phyloP scores from a whole-genome alignment of 306 rosid species.

The Arachis stenosperma region DNA sequence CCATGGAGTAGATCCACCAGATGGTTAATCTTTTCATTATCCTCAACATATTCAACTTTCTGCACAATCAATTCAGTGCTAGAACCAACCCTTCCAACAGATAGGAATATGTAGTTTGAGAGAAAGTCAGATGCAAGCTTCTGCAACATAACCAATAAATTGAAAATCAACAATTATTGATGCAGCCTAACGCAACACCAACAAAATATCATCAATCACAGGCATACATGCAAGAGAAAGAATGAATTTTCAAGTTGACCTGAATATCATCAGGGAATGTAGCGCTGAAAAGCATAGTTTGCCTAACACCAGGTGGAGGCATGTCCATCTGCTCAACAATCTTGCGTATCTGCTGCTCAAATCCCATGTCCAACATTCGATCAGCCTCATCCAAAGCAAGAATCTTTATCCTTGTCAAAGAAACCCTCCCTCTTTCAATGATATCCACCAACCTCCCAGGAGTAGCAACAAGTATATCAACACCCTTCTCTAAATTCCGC shows the following conservation, averaged over 20 bases:
- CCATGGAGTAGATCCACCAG: constrained; percentile 73
- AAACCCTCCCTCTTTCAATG: constrained; percentile 77
- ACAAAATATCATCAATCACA: background rate
- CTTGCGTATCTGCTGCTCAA: constrained; percentile 83
- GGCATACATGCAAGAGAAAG: background rate
- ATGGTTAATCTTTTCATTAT: constrained; percentile 71
- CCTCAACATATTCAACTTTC: constrained; percentile 80
- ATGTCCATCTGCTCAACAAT: constrained; percentile 78
- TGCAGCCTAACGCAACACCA: background rate
- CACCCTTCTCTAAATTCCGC: constrained; percentile 70
- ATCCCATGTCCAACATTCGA: constrained; percentile 93
- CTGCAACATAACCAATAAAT: constrained; percentile 47
- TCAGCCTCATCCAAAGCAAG: constrained; percentile 90
- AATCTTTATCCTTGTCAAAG: constrained; percentile 54
- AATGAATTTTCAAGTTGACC: constrained; percentile 39
- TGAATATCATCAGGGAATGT: constrained; percentile 84
- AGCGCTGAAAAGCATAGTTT: constrained; percentile 89
- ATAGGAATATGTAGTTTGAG: constrained; percentile 70
- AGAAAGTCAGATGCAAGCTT: constrained; percentile 88
- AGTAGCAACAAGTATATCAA: constrained; percentile 87
- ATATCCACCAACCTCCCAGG: constrained; percentile 89
- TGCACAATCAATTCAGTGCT: constrained; percentile 90
- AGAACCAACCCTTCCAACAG: constrained; percentile 98
- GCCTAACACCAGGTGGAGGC: constrained; percentile 74
- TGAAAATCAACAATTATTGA: background rate